Evolutionary conservation across 2,329 filamentous ascomycete species (phyloP), one percentile per base, ranked within the genome.

Genomic region (Didymella exigua): DNA sequence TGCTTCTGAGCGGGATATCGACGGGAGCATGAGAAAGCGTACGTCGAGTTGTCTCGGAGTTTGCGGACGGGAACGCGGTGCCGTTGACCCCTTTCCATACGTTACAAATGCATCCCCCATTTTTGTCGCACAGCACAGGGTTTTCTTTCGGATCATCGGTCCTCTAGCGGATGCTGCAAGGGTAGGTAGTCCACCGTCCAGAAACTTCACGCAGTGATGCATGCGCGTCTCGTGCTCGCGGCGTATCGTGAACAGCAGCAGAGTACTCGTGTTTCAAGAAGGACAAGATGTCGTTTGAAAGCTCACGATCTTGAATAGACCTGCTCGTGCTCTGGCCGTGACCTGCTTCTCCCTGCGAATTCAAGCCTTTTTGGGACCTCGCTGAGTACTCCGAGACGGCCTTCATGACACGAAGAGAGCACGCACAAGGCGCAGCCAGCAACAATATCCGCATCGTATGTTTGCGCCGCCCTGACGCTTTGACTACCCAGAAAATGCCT

Each of bases 81-180:
- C 21, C 34, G 18, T 34, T 29, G 41, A 30, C 46, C 46, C 46
- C 46, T 50, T 50, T 50, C 29, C 27, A 45, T 14, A 11, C 14
- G 52, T 55, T 55, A 50, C 46, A 47, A 55, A 55, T 47, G 14
- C 52, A 40, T 16, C 41, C 29, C 42, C 30, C 46, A 27, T 42
- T 50, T 36, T 47, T 36, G 52, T 55, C 41, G 52, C 52, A 55
- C 52, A 55, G 29, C 46, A 26, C 52, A 50, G 46, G 52, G 47
- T 55, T 36, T 50, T 45, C 36, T 26, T 41, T 55, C 52, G 52
- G 52, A 50, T 50, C 46, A 50, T 55, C 46, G 52, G 52, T 55
- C 46, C 46, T 29, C 52, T 55, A 55, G 52, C 46, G 52, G 52
- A 27, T 55, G 52, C 46, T 23, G 45, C 52, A 49, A 55, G 46